Conservation (phyloP, 2,329 filamentous ascomycete species). For the Aspergillus calidoustus region DNA sequence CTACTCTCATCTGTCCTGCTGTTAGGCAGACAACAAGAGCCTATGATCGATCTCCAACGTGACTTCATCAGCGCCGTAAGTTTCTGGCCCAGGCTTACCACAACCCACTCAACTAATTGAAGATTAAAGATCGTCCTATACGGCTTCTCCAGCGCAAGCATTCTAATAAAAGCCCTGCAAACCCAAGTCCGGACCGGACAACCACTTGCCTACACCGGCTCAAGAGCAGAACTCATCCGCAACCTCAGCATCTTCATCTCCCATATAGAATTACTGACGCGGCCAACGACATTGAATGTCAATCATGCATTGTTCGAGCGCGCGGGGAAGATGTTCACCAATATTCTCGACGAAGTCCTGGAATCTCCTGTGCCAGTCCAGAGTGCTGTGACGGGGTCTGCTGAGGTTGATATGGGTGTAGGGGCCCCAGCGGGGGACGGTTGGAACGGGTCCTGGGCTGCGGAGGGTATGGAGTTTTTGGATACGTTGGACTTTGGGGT, state of each 20-base stretch:
- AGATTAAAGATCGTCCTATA: slow-evolving; percentile 28
- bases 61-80: slow-evolving; percentile 31
- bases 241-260: slow-evolving; percentile 46
- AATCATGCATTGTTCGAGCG: slow-evolving; percentile 27
- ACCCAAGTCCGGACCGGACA: slow-evolving; percentile 29
- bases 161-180: slow-evolving; percentile 32
- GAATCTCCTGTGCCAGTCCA: slow-evolving; percentile 21
- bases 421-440: background rate
- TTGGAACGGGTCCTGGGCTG: slow-evolving; percentile 4
- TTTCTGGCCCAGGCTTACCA: background rate
- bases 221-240: slow-evolving; percentile 43
- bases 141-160: slow-evolving; percentile 33
- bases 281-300: slow-evolving; percentile 34
- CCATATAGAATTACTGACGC: slow-evolving; percentile 42
- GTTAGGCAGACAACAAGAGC: slow-evolving; percentile 28
- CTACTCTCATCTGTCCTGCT: slow-evolving; percentile 32
- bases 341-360: slow-evolving; percentile 34
- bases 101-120: background rate
- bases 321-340: slow-evolving; percentile 26
- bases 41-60: slow-evolving; percentile 27
- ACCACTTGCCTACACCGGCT: slow-evolving; percentile 37
- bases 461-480: slow-evolving; percentile 27
- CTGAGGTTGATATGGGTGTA: slow-evolving; percentile 16
- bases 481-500: slow-evolving; percentile 28
- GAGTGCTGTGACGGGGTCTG: slow-evolving; percentile 1